Evolutionary conservation across 2,329 filamentous ascomycete genomes (phyloP).

Genomic region (Colletotrichum lini): DNA sequence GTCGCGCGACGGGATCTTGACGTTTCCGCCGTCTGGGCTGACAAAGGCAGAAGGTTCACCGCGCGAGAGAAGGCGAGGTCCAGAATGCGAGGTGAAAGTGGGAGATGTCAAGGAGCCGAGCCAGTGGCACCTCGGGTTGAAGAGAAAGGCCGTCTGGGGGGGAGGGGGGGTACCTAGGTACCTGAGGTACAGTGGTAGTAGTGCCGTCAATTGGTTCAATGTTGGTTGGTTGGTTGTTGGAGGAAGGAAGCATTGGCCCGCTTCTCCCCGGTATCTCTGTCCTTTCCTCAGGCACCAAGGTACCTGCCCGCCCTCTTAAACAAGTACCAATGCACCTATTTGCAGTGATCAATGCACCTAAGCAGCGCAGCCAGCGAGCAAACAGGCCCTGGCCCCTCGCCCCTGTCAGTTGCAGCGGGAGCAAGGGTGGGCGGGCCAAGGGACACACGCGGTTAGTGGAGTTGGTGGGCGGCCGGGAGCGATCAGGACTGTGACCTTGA

Average conservation of each 20-base stretch:
- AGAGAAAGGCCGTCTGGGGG: not conserved
- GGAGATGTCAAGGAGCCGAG: conserved; percentile 5
- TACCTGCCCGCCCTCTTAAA: not conserved
- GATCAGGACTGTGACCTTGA: conserved; percentile 15
- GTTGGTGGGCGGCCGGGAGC: conserved; percentile 3
- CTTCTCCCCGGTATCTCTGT: not conserved
- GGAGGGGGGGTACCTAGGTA: not conserved
- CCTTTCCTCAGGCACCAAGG: not conserved
- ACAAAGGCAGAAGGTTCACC: conserved; percentile 11
- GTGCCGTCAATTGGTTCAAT: conserved; percentile 12
- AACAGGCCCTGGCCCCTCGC: conserved; percentile 1
- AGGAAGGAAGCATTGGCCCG: conserved; percentile 5
- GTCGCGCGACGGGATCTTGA: conserved; percentile 8
- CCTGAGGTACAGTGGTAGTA: no score
- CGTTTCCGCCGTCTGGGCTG: conserved; percentile 8
- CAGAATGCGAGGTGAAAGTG: conserved; percentile 7
- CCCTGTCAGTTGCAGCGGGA: conserved; percentile 27
- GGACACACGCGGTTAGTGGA: not conserved
- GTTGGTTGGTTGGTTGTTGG: not conserved
- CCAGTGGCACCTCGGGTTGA: conserved; percentile 7
- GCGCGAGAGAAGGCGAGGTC: not conserved
- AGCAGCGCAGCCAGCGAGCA: not conserved
- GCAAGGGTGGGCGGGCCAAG: conserved; percentile 24
- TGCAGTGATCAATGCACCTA: no score
- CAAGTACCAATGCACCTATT: not conserved